Evolutionary conservation across 1,284 basidiomycete species (phyloP).

Genomic region (Irpex lacteus): DNA sequence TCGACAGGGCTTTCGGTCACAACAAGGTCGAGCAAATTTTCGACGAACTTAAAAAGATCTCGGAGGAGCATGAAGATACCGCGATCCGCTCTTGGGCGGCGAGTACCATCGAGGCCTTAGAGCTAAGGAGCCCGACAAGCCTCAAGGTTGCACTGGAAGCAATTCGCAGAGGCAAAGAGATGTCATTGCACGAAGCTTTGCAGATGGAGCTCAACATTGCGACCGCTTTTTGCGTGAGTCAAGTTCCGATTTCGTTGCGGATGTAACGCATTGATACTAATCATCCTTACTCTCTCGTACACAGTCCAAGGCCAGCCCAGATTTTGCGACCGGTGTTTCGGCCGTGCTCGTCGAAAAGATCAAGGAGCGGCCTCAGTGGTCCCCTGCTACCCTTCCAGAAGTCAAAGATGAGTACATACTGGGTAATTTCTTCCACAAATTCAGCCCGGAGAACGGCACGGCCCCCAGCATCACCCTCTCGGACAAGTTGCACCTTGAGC

Average conservation of each 20-base stretch:
- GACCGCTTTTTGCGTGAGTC: slow-evolving; percentile 75
- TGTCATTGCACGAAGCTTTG: slow-evolving; percentile 66
- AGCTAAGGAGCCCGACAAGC: slow-evolving; percentile 83
- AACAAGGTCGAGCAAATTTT: slow-evolving; percentile 72
- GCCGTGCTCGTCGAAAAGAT: slow-evolving; percentile 72
- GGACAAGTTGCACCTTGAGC: slow-evolving; percentile 26
- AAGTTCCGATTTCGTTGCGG: not conserved
- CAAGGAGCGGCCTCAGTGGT: slow-evolving; percentile 58
- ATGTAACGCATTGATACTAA: slow-evolving; percentile 1
- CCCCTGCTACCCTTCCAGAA: slow-evolving; percentile 55
- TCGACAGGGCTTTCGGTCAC: slow-evolving; percentile 79
- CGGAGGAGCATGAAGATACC: slow-evolving; percentile 38
- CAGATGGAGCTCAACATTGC: slow-evolving; percentile 83
- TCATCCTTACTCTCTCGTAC: not conserved
- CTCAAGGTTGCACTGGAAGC: slow-evolving; percentile 83
- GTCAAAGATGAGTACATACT: slow-evolving; percentile 53
- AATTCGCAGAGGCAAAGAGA: slow-evolving; percentile 64
- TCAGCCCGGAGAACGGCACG: slow-evolving; percentile 25
- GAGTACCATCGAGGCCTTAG: slow-evolving; percentile 61
- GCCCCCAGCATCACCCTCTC: slow-evolving; percentile 51
- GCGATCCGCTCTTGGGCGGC: slow-evolving; percentile 71
- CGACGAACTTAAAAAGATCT: slow-evolving; percentile 48
- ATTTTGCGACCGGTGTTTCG: slow-evolving; percentile 81
- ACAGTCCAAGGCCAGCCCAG: slow-evolving; percentile 74
- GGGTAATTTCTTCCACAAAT: slow-evolving; percentile 55